phyloP scores from a whole-genome alignment of 306 rosid species.

The Ceratonia siliqua region DNA sequence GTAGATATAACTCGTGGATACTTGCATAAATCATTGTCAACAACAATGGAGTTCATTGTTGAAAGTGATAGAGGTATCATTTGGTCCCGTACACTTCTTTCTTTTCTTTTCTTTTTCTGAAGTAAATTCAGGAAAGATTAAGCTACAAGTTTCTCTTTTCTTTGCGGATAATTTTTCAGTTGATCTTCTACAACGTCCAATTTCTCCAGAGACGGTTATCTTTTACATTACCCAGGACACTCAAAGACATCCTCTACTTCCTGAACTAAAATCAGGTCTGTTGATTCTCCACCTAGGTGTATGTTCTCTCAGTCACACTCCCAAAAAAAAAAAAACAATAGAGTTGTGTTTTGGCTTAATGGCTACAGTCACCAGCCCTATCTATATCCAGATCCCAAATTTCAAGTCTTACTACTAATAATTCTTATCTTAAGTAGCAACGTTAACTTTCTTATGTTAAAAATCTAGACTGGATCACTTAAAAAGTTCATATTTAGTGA shows the following conservation, averaged over 20 bases:
- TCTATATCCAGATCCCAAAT: not conserved
- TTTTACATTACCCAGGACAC: slow-evolving; percentile 97
- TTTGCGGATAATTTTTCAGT: slow-evolving; percentile 45
- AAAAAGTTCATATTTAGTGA: slow-evolving; percentile 1
- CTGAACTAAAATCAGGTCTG: slow-evolving; percentile 82
- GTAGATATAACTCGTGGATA: slow-evolving; percentile 87
- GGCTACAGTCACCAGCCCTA: not conserved
- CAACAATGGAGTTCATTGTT: slow-evolving; percentile 81
- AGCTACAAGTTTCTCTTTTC: not conserved
- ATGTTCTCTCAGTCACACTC: not conserved
- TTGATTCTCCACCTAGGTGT: slow-evolving; percentile 27
- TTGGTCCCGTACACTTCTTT: slow-evolving; percentile 1
- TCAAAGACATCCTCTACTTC: slow-evolving; percentile 90
- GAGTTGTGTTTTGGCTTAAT: not conserved
- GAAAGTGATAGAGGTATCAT: slow-evolving; percentile 74
- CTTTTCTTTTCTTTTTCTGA: too few relatives aligned
- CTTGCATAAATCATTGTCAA: slow-evolving; percentile 76
- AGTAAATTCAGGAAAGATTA: slow-evolving; percentile 9
- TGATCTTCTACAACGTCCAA: slow-evolving; percentile 69
- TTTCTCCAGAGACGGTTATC: slow-evolving; percentile 76
- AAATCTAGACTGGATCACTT: not conserved
- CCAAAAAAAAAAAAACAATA: not conserved
- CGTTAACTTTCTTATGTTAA: slow-evolving; percentile 6
- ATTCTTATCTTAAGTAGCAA: not conserved
- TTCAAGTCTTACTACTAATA: not conserved